Conservation (phyloP, 805 yeast genomes). For the Candida odintsovae region DNA sequence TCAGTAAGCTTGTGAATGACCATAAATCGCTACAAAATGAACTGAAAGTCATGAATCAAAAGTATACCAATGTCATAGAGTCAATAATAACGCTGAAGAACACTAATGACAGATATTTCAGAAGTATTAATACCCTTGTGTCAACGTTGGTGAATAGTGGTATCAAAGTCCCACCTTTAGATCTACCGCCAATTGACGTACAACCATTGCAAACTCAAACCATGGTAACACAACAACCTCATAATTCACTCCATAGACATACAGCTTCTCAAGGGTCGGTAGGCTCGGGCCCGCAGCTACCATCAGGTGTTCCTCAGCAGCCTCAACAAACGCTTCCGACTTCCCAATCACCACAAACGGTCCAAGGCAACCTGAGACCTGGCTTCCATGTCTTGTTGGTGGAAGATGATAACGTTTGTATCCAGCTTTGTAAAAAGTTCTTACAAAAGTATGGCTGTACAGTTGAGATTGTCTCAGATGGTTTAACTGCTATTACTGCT, state of each 20-base stretch:
- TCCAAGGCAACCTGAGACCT: slow-evolving; percentile 20
- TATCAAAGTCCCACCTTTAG: slow-evolving; percentile 59
- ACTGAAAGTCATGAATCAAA: slow-evolving; percentile 40
- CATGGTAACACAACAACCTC: slow-evolving; percentile 9
- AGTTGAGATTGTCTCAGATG: slow-evolving; percentile 90
- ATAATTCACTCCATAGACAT: slow-evolving; percentile 2
- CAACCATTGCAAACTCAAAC: slow-evolving; percentile 8
- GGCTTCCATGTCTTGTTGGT: slow-evolving; percentile 70
- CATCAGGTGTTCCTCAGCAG: not conserved
- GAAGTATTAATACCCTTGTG: slow-evolving; percentile 45
- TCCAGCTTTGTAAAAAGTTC: slow-evolving; percentile 77
- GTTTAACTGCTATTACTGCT: slow-evolving; percentile 77
- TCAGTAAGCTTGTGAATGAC: slow-evolving; percentile 18
- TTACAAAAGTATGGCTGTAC: slow-evolving; percentile 84
- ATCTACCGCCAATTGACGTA: slow-evolving; percentile 35
- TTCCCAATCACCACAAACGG: slow-evolving; percentile 2
- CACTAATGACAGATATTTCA: slow-evolving; percentile 50
- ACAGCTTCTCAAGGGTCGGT: slow-evolving; percentile 1
- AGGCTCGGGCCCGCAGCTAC: not conserved
- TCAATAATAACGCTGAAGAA: slow-evolving; percentile 51
- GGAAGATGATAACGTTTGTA: slow-evolving; percentile 79
- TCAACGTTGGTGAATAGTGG: slow-evolving; percentile 52
- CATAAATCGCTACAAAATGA: slow-evolving; percentile 31
- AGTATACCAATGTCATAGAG: slow-evolving; percentile 61
- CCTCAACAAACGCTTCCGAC: slow-evolving; percentile 8